These are phyloP conservation scores for Tolypocladium tundrense DNA, from an alignment of 2,329 filamentous ascomycete species.

Conservation along the genomic window DNA sequence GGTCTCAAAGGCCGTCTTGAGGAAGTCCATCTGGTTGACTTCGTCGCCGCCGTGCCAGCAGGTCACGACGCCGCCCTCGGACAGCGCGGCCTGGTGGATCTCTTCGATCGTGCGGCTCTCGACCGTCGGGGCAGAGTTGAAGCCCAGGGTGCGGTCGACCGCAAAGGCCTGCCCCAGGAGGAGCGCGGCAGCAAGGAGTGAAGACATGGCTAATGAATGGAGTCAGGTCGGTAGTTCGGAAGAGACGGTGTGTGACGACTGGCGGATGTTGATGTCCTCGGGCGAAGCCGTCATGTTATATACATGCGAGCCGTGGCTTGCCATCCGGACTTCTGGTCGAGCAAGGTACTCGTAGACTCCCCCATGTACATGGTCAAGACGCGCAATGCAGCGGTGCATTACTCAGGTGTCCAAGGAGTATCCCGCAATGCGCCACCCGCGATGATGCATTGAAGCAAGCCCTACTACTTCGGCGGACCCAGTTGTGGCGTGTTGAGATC, in stretches of 20 bases:
- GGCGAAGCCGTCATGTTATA: background rate
- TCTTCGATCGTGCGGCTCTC: slow-evolving; percentile 38
- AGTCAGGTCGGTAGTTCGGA: background rate
- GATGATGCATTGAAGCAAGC: background rate
- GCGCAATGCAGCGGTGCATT: background rate
- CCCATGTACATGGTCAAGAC: background rate
- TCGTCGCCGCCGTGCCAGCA: slow-evolving; percentile 41
- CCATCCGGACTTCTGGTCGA: background rate
- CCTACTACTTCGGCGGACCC: background rate
- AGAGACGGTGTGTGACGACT: background rate
- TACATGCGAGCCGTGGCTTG: background rate
- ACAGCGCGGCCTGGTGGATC: slow-evolving; percentile 37
- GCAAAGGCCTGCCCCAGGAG: slow-evolving; percentile 1
- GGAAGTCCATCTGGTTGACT: slow-evolving; percentile 21
- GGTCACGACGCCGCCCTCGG: slow-evolving; percentile 34
- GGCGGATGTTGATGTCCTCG: too few species aligned
- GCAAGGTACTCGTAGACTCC: too few species aligned
- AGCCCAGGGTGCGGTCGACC: background rate
- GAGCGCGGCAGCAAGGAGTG: background rate
- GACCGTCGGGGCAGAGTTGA: slow-evolving; percentile 3
- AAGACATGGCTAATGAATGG: background rate
- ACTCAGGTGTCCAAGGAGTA: background rate
- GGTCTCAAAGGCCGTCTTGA: slow-evolving; percentile 33
- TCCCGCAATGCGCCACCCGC: background rate
- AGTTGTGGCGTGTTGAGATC: background rate